Evolutionary conservation across 2,329 filamentous ascomycete genomes (phyloP).

Genomic region (Fusarium sp.): DNA sequence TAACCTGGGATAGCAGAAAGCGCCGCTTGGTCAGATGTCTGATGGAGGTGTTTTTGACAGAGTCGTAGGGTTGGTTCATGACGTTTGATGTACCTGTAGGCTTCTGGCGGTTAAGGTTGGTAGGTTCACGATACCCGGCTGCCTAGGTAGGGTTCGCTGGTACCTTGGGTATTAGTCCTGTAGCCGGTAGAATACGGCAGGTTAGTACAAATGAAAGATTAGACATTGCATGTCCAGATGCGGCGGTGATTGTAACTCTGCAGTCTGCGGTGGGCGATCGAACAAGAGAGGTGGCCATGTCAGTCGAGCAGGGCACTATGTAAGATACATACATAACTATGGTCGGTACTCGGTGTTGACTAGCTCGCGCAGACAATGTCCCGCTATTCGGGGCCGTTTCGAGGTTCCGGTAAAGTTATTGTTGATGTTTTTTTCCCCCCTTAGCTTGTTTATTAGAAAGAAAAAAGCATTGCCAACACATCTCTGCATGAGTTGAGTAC

Average conservation of each 20-base stretch:
- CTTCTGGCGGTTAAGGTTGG: background rate
- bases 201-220: slow-evolving; percentile 11
- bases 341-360: slow-evolving; percentile 35
- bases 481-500: slow-evolving; percentile 71
- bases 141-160: too few relatives aligned
- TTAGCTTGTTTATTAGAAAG: slow-evolving; percentile 57
- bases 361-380: slow-evolving; percentile 30
- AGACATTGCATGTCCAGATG: background rate
- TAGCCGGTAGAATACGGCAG: slow-evolving; percentile 1
- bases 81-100: background rate
- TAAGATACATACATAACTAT: slow-evolving; percentile 4
- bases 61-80: background rate
- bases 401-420: slow-evolving; percentile 43
- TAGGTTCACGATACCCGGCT: too few relatives aligned
- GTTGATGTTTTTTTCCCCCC: slow-evolving; percentile 50
- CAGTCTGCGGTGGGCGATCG: too few relatives aligned
- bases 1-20: background rate
- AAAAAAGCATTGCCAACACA: slow-evolving; percentile 74
- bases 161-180: background rate
- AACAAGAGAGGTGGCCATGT: background rate
- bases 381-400: slow-evolving; percentile 35
- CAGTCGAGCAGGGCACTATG: background rate
- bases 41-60: background rate
- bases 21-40: too few relatives aligned
- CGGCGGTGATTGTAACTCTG: background rate